phyloP scores from a whole-genome alignment of 805 yeast species.

The Myxozyma neglecta region DNA sequence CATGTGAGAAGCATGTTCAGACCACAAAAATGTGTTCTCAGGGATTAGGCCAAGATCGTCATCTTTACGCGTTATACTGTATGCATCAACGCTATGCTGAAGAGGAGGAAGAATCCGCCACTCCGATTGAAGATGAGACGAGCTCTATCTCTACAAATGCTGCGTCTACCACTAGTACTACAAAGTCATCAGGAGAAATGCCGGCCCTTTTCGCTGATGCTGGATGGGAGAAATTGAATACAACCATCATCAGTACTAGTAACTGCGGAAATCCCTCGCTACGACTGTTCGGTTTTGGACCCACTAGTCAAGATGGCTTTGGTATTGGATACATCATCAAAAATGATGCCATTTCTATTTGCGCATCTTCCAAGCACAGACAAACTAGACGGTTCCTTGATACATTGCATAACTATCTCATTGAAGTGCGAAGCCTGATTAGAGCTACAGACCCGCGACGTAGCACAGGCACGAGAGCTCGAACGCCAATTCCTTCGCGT shows the following conservation, averaged over 20 bases:
- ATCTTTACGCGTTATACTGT: conserved; percentile 80
- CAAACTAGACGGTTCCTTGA: conserved; percentile 78
- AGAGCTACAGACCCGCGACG: conserved; percentile 28
- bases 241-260: conserved; percentile 75
- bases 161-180: background rate
- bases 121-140: conserved; percentile 22
- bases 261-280: conserved; percentile 93
- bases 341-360: conserved; percentile 71
- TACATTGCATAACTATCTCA: conserved; percentile 62
- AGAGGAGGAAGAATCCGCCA: conserved; percentile 34
- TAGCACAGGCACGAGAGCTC: conserved; percentile 30
- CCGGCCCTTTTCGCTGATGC: conserved; percentile 80
- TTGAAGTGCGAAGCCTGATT: conserved; percentile 55
- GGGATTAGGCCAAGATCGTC: conserved; percentile 92
- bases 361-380: conserved; percentile 83
- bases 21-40: conserved; percentile 67
- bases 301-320: conserved; percentile 84
- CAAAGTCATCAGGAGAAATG: conserved; percentile 40
- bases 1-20: conserved; percentile 68
- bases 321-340: conserved; percentile 92
- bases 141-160: background rate
- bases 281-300: conserved; percentile 86
- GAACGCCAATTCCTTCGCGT: conserved; percentile 31
- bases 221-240: conserved; percentile 85
- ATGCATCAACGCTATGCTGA: conserved; percentile 62